Percentiles rank a stretch among this genome's conserved stretches.
These are phyloP conservation scores for Naegleria gruberi DNA, from an alignment of 208 protist genomes.

Conservation along the genomic window DNA sequence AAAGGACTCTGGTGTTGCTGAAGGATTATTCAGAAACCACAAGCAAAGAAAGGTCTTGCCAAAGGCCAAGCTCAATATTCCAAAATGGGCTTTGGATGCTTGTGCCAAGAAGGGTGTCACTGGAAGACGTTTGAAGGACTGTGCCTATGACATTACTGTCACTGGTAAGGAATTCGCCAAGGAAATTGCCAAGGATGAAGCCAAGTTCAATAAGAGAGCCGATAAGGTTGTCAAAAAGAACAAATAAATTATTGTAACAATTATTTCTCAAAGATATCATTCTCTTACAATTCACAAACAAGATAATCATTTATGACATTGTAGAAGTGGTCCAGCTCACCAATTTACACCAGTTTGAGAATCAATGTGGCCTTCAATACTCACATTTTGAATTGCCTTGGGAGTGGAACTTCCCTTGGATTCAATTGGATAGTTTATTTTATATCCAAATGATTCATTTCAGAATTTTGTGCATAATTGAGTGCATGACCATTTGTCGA, in stretches of 20 bases:
- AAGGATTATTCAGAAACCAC: not conserved
- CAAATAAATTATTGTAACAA: not conserved
- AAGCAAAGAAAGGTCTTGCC: not conserved
- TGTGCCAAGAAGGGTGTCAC: not conserved
- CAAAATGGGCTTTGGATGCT: not conserved
- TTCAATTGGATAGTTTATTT: not conserved
- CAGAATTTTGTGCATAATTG: too few species aligned
- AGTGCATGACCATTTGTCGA: too few species aligned
- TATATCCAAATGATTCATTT: too few species aligned
- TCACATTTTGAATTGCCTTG: not conserved
- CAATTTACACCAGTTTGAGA: not conserved
- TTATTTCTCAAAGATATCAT: too few species aligned
- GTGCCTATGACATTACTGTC: not conserved
- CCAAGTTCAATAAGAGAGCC: not conserved
- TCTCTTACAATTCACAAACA: too few species aligned
- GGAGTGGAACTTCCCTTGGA: not conserved
- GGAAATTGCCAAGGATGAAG: not conserved
- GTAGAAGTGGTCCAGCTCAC: conserved; percentile 14
- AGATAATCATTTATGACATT: too few species aligned
- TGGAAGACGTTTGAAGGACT: not conserved
- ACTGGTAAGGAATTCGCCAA: not conserved
- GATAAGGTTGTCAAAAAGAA: not conserved
- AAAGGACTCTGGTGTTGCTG: not conserved
- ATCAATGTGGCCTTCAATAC: not conserved
- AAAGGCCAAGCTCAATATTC: not conserved